Evolutionary conservation across 2,329 filamentous ascomycete genomes (phyloP).

Genomic region (Xylariales sp.): DNA sequence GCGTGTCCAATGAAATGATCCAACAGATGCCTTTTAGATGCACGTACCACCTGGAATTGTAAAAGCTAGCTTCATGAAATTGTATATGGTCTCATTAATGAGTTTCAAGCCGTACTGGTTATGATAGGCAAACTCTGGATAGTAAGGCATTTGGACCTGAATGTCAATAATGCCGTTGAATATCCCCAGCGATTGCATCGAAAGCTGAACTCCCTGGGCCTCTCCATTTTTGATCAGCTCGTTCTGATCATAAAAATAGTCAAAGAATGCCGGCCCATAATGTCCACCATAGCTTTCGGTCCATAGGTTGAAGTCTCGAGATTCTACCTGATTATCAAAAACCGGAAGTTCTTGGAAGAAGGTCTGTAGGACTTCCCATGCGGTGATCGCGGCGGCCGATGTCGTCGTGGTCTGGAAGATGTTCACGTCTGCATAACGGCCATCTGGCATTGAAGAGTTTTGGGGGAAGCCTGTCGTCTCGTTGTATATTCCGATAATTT

Average conservation of each 20-base stretch:
- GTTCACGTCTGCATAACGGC: conserved; percentile 21
- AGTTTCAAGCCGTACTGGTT: conserved; percentile 40
- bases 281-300: conserved; percentile 49
- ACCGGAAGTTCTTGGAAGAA: conserved; percentile 19
- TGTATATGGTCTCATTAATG: conserved; percentile 54
- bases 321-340: conserved; percentile 41
- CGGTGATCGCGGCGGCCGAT: conserved; percentile 18
- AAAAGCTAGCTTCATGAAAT: conserved; percentile 48
- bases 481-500: conserved; percentile 20
- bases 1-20: no score
- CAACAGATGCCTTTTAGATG: no score
- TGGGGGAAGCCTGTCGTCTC: conserved; percentile 16
- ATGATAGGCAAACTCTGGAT: conserved; percentile 31
- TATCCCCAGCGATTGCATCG: conserved; percentile 49
- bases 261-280: conserved; percentile 39
- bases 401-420: conserved; percentile 21
- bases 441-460: conserved; percentile 20
- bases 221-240: conserved; percentile 45
- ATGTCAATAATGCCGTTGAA: conserved; percentile 54
- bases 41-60: conserved; percentile 20
- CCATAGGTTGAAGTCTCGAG: conserved; percentile 53
- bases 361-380: conserved; percentile 23
- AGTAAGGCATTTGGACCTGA: conserved; percentile 37
- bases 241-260: conserved; percentile 55
- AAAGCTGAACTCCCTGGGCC: conserved; percentile 41